A percentile compares a stretch with the other conserved stretches of the same genome.
Conservation (phyloP, 2,329 filamentous ascomycete genomes). For the Hypoxylon sp. region DNA sequence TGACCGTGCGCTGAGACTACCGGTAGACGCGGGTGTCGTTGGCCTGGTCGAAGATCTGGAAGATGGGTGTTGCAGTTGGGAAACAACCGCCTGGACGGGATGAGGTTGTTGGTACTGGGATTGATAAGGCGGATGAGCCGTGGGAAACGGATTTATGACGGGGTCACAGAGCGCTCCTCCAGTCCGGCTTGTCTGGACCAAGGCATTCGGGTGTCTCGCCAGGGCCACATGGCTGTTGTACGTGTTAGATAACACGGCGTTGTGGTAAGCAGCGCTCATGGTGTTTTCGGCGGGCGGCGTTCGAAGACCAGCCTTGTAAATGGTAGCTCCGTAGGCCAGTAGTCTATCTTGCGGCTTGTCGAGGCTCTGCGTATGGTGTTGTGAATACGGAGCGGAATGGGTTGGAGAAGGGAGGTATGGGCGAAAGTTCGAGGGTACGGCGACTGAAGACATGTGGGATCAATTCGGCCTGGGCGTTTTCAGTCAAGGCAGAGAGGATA, state of each 20-base stretch:
- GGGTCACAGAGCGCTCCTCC: conserved; percentile 54
- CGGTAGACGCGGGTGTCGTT: conserved; percentile 56
- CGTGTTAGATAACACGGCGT: conserved; percentile 58
- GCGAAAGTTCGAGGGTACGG: conserved; percentile 44
- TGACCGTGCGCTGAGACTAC: conserved; percentile 47
- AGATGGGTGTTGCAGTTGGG: conserved; percentile 42
- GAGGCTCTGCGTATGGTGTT: conserved; percentile 37
- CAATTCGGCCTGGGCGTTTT: conserved; percentile 23
- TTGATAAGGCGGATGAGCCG: conserved; percentile 44
- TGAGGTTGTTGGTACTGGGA: conserved; percentile 42
- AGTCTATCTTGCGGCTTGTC: conserved; percentile 44
- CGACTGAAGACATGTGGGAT: conserved; percentile 52
- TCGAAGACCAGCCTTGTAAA: conserved; percentile 58
- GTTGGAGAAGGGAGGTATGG: conserved; percentile 50
- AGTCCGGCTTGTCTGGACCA: conserved; percentile 54
- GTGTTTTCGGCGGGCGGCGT: conserved; percentile 65
- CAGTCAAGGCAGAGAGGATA: conserved; percentile 13
- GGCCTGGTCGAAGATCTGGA: conserved; percentile 55
- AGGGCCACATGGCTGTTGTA: conserved; percentile 62
- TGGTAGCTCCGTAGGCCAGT: conserved; percentile 46
- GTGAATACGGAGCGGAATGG: conserved; percentile 38
- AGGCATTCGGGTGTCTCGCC: conserved; percentile 55
- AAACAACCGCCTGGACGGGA: conserved; percentile 26
- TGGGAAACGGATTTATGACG: conserved; percentile 44
- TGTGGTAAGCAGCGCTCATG: conserved; percentile 67